These are phyloP conservation scores for Powellomyces hirtus DNA, from an alignment of 192 early-diverging fungal species.

Conservation along the genomic window DNA sequence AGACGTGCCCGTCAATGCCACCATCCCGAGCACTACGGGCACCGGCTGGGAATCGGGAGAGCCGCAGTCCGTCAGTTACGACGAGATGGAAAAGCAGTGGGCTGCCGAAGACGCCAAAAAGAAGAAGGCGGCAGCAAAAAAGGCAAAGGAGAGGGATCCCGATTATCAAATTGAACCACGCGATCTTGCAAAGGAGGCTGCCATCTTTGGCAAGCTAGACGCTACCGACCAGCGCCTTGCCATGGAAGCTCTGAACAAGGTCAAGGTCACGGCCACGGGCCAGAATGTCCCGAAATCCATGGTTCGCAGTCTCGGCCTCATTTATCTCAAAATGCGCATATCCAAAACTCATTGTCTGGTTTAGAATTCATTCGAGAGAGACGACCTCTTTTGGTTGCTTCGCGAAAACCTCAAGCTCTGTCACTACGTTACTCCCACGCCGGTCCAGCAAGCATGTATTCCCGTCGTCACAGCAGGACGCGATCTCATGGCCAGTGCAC, in stretches of 20 bases:
- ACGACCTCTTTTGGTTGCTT: neutral
- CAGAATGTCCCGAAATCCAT: neutral
- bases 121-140: neutral
- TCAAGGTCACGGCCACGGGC: conserved; percentile 1
- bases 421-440: conserved; percentile 80
- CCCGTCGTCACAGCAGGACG: conserved; percentile 33
- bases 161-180: neutral
- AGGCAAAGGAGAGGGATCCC: conserved; percentile 2
- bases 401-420: conserved; percentile 49
- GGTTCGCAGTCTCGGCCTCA: neutral
- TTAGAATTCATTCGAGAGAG: neutral
- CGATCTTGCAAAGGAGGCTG: neutral
- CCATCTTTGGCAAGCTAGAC: neutral
- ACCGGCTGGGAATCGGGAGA: neutral
- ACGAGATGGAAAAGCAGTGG: neutral
- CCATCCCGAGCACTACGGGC: too few species aligned
- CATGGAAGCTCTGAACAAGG: neutral
- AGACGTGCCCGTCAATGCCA: too few species aligned
- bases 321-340: neutral
- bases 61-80: neutral
- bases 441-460: conserved; percentile 64
- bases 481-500: conserved; percentile 88
- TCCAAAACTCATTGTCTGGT: too few species aligned
- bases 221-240: neutral
- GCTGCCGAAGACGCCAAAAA: conserved; percentile 1